A percentile compares a stretch with the other conserved stretches of the same genome.
These are phyloP conservation scores for Neonectria hederae DNA, from an alignment of 2,329 filamentous ascomycete genomes.

Conservation along the genomic window DNA sequence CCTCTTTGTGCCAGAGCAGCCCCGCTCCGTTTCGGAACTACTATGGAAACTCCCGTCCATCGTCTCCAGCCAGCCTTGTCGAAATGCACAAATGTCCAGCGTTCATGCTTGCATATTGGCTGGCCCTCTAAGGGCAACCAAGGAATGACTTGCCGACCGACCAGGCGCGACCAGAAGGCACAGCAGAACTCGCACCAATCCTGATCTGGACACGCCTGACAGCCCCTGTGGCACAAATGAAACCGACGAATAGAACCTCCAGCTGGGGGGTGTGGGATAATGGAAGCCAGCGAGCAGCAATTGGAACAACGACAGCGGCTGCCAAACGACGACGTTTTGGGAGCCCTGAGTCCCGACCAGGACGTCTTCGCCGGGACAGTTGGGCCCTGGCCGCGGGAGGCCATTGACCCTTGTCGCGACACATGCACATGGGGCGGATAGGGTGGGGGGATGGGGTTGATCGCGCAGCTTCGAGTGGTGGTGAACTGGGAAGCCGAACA, in stretches of 20 bases:
- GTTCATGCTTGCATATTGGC: background rate
- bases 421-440: conserved; percentile 22
- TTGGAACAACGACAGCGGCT: conserved; percentile 19
- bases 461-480: background rate
- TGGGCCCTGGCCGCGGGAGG: conserved; percentile 23
- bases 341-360: conserved; percentile 14
- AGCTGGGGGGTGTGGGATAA: background rate
- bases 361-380: conserved; percentile 27
- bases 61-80: background rate
- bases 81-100: conserved; percentile 13
- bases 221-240: conserved; percentile 11
- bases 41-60: background rate
- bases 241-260: conserved; percentile 10
- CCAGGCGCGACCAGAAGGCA: background rate
- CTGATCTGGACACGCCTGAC: background rate
- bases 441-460: conserved; percentile 17
- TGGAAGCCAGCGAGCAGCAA: background rate
- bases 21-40: background rate
- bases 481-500: background rate
- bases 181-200: background rate
- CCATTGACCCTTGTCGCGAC: conserved; percentile 28
- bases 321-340: conserved; percentile 12
- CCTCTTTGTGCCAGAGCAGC: background rate
- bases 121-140: background rate
- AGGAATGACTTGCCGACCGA: background rate